phyloP scores from a whole-genome alignment of 2,329 filamentous ascomycete species.

The Xylariaceae sp. region DNA sequence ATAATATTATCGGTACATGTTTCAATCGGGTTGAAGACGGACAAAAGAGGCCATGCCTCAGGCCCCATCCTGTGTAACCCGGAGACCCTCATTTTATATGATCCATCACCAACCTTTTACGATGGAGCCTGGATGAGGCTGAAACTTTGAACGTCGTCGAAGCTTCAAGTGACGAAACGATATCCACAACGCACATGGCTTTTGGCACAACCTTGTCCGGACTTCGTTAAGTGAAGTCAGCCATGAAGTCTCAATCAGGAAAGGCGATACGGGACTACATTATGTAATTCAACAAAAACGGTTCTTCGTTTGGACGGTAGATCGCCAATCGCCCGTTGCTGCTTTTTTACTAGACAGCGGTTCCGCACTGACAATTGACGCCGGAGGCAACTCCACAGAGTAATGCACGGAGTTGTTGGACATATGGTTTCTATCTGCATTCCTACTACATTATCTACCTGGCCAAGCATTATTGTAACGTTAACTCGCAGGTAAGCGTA shows the following conservation, averaged over 20 bases:
- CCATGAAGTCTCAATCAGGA: background rate
- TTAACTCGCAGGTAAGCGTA: background rate
- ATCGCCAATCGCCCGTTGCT: too few relatives aligned
- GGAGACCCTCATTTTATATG: conserved; percentile 28
- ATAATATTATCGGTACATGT: conserved; percentile 16
- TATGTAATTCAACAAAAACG: too few relatives aligned
- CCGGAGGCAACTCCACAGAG: too few relatives aligned
- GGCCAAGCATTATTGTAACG: background rate
- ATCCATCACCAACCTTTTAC: conserved; percentile 24
- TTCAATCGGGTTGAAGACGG: conserved; percentile 18
- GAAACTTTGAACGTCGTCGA: conserved; percentile 23
- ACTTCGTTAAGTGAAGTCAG: background rate
- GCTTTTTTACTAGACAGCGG: too few relatives aligned
- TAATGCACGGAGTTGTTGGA: background rate
- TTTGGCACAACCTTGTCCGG: conserved; percentile 11
- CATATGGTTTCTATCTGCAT: too few relatives aligned
- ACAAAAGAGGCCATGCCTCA: conserved; percentile 22
- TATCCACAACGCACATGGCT: conserved; percentile 26
- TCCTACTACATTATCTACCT: too few relatives aligned
- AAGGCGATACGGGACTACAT: too few relatives aligned
- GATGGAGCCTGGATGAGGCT: conserved; percentile 27
- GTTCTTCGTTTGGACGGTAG: too few relatives aligned
- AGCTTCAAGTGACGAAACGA: conserved; percentile 17
- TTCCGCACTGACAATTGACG: too few relatives aligned
- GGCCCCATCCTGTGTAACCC: conserved; percentile 32